Evolutionary conservation across 2,329 filamentous ascomycete genomes (phyloP), one percentile per base, ranked within the genome.

Genomic region (Gnomoniopsis sp.): DNA sequence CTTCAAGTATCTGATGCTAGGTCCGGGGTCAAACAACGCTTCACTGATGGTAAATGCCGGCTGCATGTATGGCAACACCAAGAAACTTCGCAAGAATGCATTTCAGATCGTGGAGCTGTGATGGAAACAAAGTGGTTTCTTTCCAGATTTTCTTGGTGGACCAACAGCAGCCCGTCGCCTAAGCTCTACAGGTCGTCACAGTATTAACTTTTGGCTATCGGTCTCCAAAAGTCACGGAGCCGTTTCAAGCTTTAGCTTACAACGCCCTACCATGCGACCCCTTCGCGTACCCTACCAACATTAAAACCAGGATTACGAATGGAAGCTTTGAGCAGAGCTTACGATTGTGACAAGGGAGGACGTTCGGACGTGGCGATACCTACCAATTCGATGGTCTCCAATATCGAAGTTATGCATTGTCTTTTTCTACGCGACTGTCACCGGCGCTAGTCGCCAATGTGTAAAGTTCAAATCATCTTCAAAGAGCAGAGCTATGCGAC

Each of bases 1-100:
- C 6, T 84, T 81, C 79, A 82, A 83, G 65, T 83, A 79, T 76
- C 66, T 83, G 36, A 83, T 83, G 81, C 73, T 77, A 0, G 82
- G 81, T 0, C 78, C 79, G 0, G 79, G 78, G 10, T 75, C 74
- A 7, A 79, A 79, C 59, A 71, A 77, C 38, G 80, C 81, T 17
- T 74, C 76, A 10, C 62, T 85, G 26, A 76, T 86, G 75, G 76
- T 85, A 33, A 86, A 86, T 64, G 83, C 82, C 1, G 78, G 76
- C 1, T 81, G 84, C 65, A 82, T 83, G 75, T 72, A 80, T 63
- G 78, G 80, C 12, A 80, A 79, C 59, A 78, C 80, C 1, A 80
- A 80, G 2, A 77, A 72, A 61, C 67, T 81, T 44, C 76, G 74
- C 30, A 79, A 74, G 53, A 72, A 65, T 41, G 48, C 52, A 23